phyloP scores from a whole-genome alignment of 2,329 filamentous ascomycete species.

The Botrytis hyacinthi region DNA sequence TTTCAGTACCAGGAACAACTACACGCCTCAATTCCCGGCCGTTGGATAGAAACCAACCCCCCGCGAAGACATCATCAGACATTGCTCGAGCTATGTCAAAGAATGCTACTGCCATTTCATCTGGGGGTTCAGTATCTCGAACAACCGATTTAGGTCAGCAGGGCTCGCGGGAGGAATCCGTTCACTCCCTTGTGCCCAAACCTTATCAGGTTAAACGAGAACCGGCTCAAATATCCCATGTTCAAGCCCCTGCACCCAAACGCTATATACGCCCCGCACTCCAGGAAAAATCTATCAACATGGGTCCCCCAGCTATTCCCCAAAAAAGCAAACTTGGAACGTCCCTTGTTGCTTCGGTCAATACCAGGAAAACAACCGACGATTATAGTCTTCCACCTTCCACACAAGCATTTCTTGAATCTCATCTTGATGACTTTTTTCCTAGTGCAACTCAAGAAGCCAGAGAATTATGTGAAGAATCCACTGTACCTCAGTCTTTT shows the following conservation, averaged over 20 bases:
- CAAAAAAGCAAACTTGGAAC: slow-evolving; percentile 11
- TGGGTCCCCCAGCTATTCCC: slow-evolving; percentile 28
- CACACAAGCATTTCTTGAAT: slow-evolving; percentile 53
- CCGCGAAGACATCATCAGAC: background rate
- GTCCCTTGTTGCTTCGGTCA: background rate
- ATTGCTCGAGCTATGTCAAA: background rate
- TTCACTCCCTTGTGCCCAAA: background rate
- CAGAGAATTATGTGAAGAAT: slow-evolving; percentile 49
- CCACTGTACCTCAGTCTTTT: background rate
- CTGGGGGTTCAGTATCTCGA: background rate
- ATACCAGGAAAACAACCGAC: background rate
- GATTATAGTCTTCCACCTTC: slow-evolving; percentile 39
- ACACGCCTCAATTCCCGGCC: background rate
- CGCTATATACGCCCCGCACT: slow-evolving; percentile 10
- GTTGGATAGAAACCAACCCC: too few relatives aligned
- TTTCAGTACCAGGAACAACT: background rate
- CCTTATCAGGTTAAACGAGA: background rate
- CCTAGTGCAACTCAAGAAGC: slow-evolving; percentile 56
- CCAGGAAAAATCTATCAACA: slow-evolving; percentile 26
- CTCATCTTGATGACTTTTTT: slow-evolving; percentile 53
- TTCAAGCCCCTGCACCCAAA: background rate
- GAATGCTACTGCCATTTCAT: background rate
- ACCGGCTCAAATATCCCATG: background rate
- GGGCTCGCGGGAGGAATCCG: background rate
- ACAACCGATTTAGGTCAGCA: background rate